These are phyloP conservation scores for Leccinum broughii DNA, from an alignment of 768 basidiomycete species.

Conservation along the genomic window DNA sequence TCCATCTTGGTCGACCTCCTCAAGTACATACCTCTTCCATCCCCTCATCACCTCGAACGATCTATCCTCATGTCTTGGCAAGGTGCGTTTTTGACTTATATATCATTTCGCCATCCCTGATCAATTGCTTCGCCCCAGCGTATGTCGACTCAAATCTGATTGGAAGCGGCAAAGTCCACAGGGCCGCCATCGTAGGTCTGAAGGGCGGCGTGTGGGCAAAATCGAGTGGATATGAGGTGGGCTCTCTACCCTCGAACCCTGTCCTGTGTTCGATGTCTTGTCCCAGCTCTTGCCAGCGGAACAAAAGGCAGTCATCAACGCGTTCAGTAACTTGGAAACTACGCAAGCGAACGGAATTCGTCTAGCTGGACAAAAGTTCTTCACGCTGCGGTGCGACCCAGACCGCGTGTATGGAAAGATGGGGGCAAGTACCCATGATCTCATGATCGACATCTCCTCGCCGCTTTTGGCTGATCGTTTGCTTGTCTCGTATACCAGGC, in stretches of 20 bases:
- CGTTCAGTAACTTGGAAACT: conserved; percentile 41
- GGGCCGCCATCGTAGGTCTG: conserved; percentile 55
- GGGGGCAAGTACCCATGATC: conserved; percentile 45
- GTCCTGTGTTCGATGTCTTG: background rate
- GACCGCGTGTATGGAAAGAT: conserved; percentile 78
- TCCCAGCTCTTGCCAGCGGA: conserved; percentile 24
- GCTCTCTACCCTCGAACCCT: background rate
- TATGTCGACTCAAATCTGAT: conserved; percentile 84
- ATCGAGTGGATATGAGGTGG: conserved; percentile 24
- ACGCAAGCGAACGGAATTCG: conserved; percentile 61
- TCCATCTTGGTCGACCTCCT: conserved; percentile 17
- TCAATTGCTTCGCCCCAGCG: conserved; percentile 51
- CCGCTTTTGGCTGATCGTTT: conserved; percentile 1
- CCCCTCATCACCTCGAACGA: conserved; percentile 12
- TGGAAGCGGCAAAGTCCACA: conserved; percentile 64
- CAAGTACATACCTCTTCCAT: conserved; percentile 1
- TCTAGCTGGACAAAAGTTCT: conserved; percentile 72
- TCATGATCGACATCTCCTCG: background rate
- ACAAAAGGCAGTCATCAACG: conserved; percentile 33
- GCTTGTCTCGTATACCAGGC: conserved; percentile 53
- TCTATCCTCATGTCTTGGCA: conserved; percentile 65
- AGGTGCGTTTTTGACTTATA: conserved; percentile 46
- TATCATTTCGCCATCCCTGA: background rate
- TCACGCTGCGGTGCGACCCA: conserved; percentile 51
- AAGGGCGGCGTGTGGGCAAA: conserved; percentile 33